phyloP scores from a whole-genome alignment of 441 rosid species.

The Syzygium malaccense region DNA sequence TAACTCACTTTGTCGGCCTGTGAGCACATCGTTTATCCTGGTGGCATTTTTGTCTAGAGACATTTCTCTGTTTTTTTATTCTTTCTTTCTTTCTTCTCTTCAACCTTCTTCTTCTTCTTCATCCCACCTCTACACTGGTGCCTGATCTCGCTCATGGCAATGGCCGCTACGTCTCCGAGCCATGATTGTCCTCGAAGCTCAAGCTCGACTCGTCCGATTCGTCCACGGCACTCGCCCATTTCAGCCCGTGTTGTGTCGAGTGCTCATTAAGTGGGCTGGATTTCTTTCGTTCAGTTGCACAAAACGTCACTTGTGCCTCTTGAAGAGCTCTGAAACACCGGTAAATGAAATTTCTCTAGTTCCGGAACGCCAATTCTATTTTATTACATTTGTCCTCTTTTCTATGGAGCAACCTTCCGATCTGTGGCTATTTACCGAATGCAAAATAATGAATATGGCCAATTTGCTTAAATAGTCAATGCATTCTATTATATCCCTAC shows the following conservation, averaged over 20 bases:
- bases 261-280: not conserved
- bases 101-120: not conserved
- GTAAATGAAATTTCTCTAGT: not conserved
- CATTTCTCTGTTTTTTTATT: not conserved
- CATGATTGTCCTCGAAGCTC: not conserved
- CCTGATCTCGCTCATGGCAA: not conserved
- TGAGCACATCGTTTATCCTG: not conserved
- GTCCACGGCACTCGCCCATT: not conserved
- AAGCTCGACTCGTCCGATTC: not conserved
- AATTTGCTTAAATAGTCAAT: too few species aligned
- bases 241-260: not conserved
- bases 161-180: not conserved
- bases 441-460: too few species aligned
- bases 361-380: too few species aligned
- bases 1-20: fast-evolving
- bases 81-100: not conserved
- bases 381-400: too few species aligned
- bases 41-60: not conserved
- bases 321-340: not conserved
- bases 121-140: not conserved
- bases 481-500: too few species aligned
- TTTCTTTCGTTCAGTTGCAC: not conserved
- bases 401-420: too few species aligned
- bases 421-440: too few species aligned
- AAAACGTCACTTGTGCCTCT: not conserved